Evolutionary conservation across 2,329 filamentous ascomycete species (phyloP).

Genomic region (Botrytis elliptica): DNA sequence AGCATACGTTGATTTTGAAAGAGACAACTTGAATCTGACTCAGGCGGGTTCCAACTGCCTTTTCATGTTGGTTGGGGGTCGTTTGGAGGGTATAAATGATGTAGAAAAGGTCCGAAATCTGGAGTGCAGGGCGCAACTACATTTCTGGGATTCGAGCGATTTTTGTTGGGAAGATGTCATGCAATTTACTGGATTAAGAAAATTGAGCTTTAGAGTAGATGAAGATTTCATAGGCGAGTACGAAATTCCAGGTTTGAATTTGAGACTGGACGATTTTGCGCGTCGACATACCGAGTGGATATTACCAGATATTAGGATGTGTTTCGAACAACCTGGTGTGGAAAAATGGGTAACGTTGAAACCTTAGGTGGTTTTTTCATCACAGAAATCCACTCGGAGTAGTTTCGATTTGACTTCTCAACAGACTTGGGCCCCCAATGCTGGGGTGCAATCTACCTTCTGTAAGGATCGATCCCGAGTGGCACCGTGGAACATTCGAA

Average conservation of each 20-base stretch:
- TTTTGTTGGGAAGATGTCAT: neutral
- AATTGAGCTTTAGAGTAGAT: neutral
- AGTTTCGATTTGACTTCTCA: neutral
- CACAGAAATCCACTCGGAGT: neutral
- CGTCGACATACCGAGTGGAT: neutral
- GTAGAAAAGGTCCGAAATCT: constrained; percentile 27
- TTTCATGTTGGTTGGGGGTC: constrained; percentile 28
- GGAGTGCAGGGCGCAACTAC: constrained; percentile 22
- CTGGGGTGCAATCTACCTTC: neutral
- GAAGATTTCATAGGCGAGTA: neutral
- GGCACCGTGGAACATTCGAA: neutral
- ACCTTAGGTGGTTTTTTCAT: neutral
- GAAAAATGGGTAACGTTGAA: neutral
- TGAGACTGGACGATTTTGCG: neutral
- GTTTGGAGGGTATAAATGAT: constrained; percentile 23
- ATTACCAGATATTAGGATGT: neutral
- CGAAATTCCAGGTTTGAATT: neutral
- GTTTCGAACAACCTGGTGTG: neutral
- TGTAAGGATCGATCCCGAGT: neutral
- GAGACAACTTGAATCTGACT: constrained; percentile 27
- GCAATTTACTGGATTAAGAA: neutral
- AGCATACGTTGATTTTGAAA: constrained; percentile 31
- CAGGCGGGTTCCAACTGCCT: constrained; percentile 20
- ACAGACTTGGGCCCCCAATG: neutral
- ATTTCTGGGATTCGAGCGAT: neutral